These are phyloP conservation scores for Fraxinus greggii DNA, from an alignment of 305 asterid genomes.

Conservation along the genomic window DNA sequence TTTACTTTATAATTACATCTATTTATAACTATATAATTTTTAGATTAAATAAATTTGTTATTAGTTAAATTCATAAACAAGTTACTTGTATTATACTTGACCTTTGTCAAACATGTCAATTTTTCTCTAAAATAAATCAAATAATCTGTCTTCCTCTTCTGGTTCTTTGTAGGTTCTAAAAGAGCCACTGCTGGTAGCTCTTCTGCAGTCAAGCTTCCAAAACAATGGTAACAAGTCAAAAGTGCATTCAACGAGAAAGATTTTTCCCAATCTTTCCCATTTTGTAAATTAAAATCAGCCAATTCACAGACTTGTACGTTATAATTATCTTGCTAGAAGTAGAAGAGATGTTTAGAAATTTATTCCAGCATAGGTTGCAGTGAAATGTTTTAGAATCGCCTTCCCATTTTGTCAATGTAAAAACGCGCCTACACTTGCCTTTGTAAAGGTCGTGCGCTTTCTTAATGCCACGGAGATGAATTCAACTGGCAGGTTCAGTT, in stretches of 20 bases:
- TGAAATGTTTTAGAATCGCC: conserved; percentile 26
- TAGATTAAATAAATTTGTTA: not conserved
- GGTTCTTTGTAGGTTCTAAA: conserved; percentile 49
- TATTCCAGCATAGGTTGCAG: conserved; percentile 30
- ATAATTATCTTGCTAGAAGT: conserved; percentile 28
- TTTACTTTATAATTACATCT: not conserved
- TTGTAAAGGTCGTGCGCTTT: conserved; percentile 5
- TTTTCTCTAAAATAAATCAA: not conserved
- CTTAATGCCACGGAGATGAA: conserved; percentile 10
- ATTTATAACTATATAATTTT: not conserved
- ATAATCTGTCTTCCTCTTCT: conserved; percentile 8
- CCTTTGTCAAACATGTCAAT: conserved; percentile 8
- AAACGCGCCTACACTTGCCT: not conserved
- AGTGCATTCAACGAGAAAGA: conserved; percentile 4
- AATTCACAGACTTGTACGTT: conserved; percentile 28
- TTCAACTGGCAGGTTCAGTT: conserved; percentile 8
- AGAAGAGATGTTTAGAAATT: conserved; percentile 28
- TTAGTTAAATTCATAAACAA: not conserved
- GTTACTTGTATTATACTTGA: not conserved
- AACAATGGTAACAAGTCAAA: conserved; percentile 49
- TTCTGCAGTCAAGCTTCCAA: conserved; percentile 46
- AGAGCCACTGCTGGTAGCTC: conserved; percentile 46
- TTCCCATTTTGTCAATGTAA: conserved; percentile 22
- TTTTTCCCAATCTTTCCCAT: not conserved
- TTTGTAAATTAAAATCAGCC: conserved; percentile 29